Evolutionary conservation across 768 basidiomycete species (phyloP).

Genomic region (Lactarius indigo): DNA sequence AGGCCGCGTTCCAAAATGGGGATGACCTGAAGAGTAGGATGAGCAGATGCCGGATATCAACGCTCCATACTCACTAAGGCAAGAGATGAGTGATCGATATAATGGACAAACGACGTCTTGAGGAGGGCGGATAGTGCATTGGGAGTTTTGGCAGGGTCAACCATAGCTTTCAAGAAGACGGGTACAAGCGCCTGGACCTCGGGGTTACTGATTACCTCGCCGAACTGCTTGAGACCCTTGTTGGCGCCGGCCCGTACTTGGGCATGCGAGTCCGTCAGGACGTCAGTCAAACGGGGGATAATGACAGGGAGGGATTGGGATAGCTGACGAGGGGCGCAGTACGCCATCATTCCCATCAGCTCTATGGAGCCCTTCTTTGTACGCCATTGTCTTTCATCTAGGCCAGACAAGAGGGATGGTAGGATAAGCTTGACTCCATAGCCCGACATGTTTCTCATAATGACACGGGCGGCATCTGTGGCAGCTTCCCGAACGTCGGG

Average conservation of each 20-base stretch:
- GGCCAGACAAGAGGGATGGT: slow-evolving; percentile 80
- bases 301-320: slow-evolving; percentile 94
- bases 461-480: slow-evolving; percentile 84
- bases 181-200: slow-evolving; percentile 92
- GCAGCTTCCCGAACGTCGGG: slow-evolving; percentile 91
- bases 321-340: slow-evolving; percentile 92
- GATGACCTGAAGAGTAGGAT: slow-evolving; percentile 56
- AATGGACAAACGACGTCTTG: slow-evolving; percentile 96
- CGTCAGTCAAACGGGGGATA: slow-evolving; percentile 91
- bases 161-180: slow-evolving; percentile 87
- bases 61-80: slow-evolving; percentile 63
- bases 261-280: slow-evolving; percentile 95
- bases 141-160: slow-evolving; percentile 89
- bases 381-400: slow-evolving; percentile 98
- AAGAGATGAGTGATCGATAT: slow-evolving; percentile 94
- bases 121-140: slow-evolving; percentile 81
- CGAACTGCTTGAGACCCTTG: slow-evolving; percentile 94
- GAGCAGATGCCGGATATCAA: slow-evolving; percentile 7
- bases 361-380: slow-evolving; percentile 98
- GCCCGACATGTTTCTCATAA: slow-evolving; percentile 93
- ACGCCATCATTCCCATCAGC: slow-evolving; percentile 96
- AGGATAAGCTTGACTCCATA: slow-evolving; percentile 96
- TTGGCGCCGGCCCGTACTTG: slow-evolving; percentile 93
- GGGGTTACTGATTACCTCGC: slow-evolving; percentile 96
- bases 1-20: slow-evolving; percentile 94